Base-by-base conservation (phyloP, 768 basidiomycete genomes). In the Termitomyces titanicus region DNA sequence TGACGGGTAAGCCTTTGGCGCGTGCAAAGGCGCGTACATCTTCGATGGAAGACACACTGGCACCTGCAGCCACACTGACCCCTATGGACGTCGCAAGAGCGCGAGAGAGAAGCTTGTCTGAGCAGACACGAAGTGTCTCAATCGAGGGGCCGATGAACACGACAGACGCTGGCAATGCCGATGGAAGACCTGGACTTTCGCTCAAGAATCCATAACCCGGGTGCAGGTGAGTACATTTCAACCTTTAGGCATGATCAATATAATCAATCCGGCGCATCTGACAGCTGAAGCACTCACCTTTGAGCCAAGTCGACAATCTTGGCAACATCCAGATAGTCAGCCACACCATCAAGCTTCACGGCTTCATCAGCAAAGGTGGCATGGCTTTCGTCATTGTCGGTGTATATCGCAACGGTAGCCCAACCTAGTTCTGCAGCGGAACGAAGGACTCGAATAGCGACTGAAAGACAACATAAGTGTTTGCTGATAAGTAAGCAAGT, bases 391-490 rank as follows among this genome's bases (percentile, higher is more conserved):
- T 93, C 90, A 51, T 86, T 84, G 61, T 90, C 86, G 1, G 86
- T 92, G 75, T 89, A 94, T 66, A 94, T 84, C 11, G 92, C 88
- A 42, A 93, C 92, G 31, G 91, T 92, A 61, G 82, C 79, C 91
- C 94, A 92, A 29, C 55, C 50, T 22, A 48, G 34, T 25, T 48
- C 47, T 48, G 47, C 47, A 45, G 92, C 89, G 1, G 90, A 87
- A 60, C 90, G 83, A 74, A 95, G 86, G 40, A 95, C 85, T 63
- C 92, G 86, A 60, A 94, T 83, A n/a, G 92, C 92, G 69, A 95
- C 94, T 85, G 44, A n/a, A 27, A 43, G 40, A 53, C 25, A 40
- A 50, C 42, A 53, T 55, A 34, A 57, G 59, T 42, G 47, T 54
- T 57, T 61, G 54, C 56, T 57, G 61, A 60, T 35, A 51, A 42